Conservation (phyloP, 2,329 filamentous ascomycete genomes). For the Alternaria sp. region DNA sequence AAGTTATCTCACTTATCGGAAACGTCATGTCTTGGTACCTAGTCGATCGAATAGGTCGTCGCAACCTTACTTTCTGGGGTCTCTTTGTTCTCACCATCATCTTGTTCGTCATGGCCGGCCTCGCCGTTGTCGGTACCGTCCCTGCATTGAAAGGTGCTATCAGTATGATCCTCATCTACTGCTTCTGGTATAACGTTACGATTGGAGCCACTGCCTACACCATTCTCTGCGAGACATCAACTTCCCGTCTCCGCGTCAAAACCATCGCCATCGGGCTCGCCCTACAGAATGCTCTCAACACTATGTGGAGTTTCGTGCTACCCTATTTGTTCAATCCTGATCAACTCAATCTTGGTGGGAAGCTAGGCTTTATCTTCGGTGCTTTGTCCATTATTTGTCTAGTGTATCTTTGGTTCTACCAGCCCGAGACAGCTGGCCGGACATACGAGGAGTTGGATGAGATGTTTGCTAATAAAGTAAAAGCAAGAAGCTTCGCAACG, state of each 20-base stretch:
- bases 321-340: constrained; percentile 53
- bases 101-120: constrained; percentile 67
- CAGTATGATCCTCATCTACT: constrained; percentile 41
- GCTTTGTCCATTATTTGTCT: constrained; percentile 79
- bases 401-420: constrained; percentile 3
- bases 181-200: constrained; percentile 81
- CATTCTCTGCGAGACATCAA: constrained; percentile 81
- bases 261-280: constrained; percentile 54
- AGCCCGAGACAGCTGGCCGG: not conserved
- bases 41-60: constrained; percentile 78
- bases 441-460: not conserved
- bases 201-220: constrained; percentile 90
- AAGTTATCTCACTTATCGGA: constrained; percentile 64
- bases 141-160: constrained; percentile 62
- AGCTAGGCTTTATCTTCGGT: constrained; percentile 86
- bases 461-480: not conserved
- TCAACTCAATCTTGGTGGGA: constrained; percentile 72
- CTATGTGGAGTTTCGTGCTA: constrained; percentile 52
- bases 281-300: constrained; percentile 43
- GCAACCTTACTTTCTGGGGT: constrained; percentile 77
- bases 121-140: constrained; percentile 26
- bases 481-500: not conserved
- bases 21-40: constrained; percentile 80
- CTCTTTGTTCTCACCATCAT: constrained; percentile 67
- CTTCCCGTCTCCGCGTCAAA: constrained; percentile 78